phyloP scores from a whole-genome alignment of 2,329 filamentous ascomycete species.

The Paracoccidioides lutzii region DNA sequence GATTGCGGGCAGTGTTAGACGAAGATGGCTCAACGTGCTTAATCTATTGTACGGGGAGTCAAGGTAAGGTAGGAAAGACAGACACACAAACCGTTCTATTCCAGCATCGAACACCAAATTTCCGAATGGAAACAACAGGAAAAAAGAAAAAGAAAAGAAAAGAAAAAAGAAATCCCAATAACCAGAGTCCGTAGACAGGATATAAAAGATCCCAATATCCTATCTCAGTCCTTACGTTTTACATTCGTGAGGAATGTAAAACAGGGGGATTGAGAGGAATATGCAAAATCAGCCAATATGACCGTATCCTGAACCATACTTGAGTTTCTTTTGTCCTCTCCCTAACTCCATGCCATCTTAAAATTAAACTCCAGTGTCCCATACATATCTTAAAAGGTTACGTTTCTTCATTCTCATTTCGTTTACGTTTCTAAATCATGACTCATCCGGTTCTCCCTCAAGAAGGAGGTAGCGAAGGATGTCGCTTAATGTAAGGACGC shows the following conservation, averaged over 20 bases:
- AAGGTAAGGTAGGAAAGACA: background rate
- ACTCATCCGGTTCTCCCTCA: conserved; percentile 55
- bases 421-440: conserved; percentile 13
- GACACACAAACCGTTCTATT: background rate
- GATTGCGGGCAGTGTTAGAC: background rate
- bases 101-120: background rate
- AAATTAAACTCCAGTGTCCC: conserved; percentile 3
- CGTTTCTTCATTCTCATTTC: background rate
- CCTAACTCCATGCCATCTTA: conserved; percentile 12
- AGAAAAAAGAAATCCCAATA: conserved; percentile 6
- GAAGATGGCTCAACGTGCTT: background rate
- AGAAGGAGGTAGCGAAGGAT: conserved; percentile 91
- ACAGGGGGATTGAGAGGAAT: background rate
- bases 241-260: background rate
- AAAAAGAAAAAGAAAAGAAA: background rate
- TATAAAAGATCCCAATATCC: background rate
- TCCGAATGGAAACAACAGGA: background rate
- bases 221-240: background rate
- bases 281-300: background rate
- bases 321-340: conserved; percentile 1
- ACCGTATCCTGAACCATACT: conserved; percentile 2
- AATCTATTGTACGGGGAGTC: background rate
- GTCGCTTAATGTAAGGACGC: conserved; percentile 86
- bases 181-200: background rate
- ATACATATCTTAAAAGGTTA: conserved; percentile 3